A percentile compares a stretch with the other conserved stretches of the same genome.
Conservation (phyloP, 441 rosid genomes). For the Gossypium davidsonii region DNA sequence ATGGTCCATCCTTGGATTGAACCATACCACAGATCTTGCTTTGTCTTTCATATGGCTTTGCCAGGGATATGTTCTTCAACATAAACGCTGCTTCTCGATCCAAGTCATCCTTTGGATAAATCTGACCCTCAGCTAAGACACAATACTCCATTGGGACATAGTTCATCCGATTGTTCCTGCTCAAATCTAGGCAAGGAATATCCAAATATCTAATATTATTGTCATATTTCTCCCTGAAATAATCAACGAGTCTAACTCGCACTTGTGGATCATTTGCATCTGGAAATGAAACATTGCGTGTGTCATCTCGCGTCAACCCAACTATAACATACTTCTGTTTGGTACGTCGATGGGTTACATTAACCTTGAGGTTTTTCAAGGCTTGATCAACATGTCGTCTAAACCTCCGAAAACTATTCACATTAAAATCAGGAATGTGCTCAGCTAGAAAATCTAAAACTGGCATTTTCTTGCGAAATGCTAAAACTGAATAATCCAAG, state of each 20-base stretch:
- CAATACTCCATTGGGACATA: constrained; percentile 55
- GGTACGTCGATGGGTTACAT: constrained; percentile 42
- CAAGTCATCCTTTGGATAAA: constrained; percentile 40
- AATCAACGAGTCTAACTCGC: constrained; percentile 28
- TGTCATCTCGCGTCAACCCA: constrained; percentile 36
- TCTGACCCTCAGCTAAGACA: constrained; percentile 48
- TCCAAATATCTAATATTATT: constrained; percentile 26
- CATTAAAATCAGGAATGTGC: constrained; percentile 30
- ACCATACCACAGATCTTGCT: constrained; percentile 34
- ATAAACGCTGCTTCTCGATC: constrained; percentile 22
- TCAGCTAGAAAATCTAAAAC: constrained; percentile 38
- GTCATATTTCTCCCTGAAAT: constrained; percentile 37
- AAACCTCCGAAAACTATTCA: constrained; percentile 22
- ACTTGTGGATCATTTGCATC: constrained; percentile 26
- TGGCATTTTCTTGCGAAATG: constrained; percentile 48
- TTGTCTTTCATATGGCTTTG: constrained; percentile 28
- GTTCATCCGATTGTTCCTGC: constrained; percentile 34
- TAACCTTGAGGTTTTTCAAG: constrained; percentile 38
- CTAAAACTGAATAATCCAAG: constrained; percentile 69
- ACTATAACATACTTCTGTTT: constrained; percentile 37
- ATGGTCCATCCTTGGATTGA: constrained; percentile 33
- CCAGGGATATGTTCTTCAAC: constrained; percentile 39
- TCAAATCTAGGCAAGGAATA: constrained; percentile 48
- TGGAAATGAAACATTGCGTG: constrained; percentile 27
- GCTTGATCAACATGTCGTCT: constrained; percentile 28